A percentile compares a stretch with the other conserved stretches of the same genome.
phyloP scores from a whole-genome alignment of 2,329 filamentous ascomycete genomes.

The Tothia fuscella region DNA sequence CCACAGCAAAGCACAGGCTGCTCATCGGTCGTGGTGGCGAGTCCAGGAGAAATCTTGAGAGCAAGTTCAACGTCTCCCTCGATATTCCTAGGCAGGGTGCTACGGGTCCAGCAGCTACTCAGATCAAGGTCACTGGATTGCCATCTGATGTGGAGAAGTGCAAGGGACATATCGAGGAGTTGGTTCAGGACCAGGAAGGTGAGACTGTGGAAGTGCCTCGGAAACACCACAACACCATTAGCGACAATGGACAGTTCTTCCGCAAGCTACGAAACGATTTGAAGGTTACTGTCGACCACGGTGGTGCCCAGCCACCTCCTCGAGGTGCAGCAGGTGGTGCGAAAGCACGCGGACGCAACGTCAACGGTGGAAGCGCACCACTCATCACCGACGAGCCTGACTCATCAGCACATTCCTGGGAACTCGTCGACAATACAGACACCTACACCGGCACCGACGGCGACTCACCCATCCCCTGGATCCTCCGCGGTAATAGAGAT shows the following conservation, averaged over 20 bases:
- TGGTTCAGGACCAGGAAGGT: conserved; percentile 77
- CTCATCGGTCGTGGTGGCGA: conserved; percentile 90
- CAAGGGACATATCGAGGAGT: conserved; percentile 67
- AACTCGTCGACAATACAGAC: conserved; percentile 51
- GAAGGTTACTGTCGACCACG: conserved; percentile 85
- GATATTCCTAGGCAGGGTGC: conserved; percentile 73
- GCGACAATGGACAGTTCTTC: conserved; percentile 90
- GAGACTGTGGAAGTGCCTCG: conserved; percentile 78
- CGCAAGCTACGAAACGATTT: conserved; percentile 75
- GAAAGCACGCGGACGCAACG: conserved; percentile 23
- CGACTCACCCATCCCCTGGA: conserved; percentile 66
- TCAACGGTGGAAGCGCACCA: conserved; percentile 52
- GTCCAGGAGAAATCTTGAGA: conserved; percentile 71
- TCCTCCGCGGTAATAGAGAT: conserved; percentile 67
- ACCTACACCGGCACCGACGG: conserved; percentile 39
- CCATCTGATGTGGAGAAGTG: conserved; percentile 70
- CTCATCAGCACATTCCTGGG: conserved; percentile 62
- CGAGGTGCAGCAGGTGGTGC: conserved; percentile 45
- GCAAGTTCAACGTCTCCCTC: conserved; percentile 72
- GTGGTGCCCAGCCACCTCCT: conserved; percentile 62
- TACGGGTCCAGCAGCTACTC: conserved; percentile 62
- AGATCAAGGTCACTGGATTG: conserved; percentile 74
- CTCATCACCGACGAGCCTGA: conserved; percentile 81
- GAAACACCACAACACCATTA: conserved; percentile 69
- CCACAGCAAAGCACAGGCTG: conserved; percentile 77